Base-by-base conservation (phyloP, 2,329 filamentous ascomycete species). In the Cladosporium sp. region DNA sequence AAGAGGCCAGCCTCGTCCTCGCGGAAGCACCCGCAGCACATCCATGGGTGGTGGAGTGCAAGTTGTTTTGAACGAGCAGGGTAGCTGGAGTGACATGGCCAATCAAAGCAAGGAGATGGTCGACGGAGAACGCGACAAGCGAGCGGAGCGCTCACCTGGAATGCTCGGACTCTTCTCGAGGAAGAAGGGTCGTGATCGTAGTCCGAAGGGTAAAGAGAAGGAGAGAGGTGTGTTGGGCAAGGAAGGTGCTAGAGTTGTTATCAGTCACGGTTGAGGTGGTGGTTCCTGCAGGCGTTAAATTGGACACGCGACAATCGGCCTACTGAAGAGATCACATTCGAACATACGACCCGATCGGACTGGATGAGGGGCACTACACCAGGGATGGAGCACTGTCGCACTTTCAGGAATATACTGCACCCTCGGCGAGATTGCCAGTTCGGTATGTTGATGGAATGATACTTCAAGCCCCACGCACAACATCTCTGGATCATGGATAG, bases 141-240 rank as follows among this genome's bases (percentile, higher is more conserved):
- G 68, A 14, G 53, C 59, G 23, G 72, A 72, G 66, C 80, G 85
- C 69, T 86, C 88, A n/a, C 88, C 89, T 21, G 92, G 93, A 62
- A 94, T 97, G 85, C 89, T 98, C 70, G 91, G 92, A 1, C 96
- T 99, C 77, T 83, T 98, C 67, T 91, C 87, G 69, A 85, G 93
- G 73, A 97, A 96, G 81, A 97, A 92, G 81, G 92, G 93, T 31
- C 85, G 93, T 69, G 92, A 93, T 64, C 89, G 93, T 78, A 97
- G 93, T 76, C 95, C 95, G 1, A 97, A 97, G 80, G 62, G 60
- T 21, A 94, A 92, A 77, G 93, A 75, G 67, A 71, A 73, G 65
- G 76, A 98, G 80, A 87, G 92, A 64, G 95, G 95, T 66, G 93
- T 99, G 8, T 76, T 99, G 66, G 95, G 95, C 65, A 98, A 98